Evolutionary conservation across 495 filamentous ascomycete genomes (phyloP), one percentile per base, ranked within the genome.

Genomic region (Penicillium egyptiacum): DNA sequence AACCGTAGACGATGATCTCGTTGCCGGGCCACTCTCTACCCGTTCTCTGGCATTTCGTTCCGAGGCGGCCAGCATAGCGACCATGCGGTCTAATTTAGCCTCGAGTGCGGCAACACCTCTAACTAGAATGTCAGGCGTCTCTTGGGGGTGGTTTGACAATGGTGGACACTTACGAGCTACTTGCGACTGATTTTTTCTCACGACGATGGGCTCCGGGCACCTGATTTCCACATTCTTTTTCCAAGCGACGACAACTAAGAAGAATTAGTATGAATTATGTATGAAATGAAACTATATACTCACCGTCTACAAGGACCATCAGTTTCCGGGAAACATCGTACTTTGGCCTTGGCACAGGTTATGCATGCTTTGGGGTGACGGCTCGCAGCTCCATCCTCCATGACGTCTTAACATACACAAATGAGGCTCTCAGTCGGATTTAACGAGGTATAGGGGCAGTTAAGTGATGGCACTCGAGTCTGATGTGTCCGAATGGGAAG

Each of bases 281-380:
- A 42, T 17, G 14, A 23, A 16, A 42, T 8, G 17, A n/a, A 40
- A 19, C 17, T 10, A 30, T 17, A 23, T 12, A 53, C 58, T 51
- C n/a, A 62, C 66, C 66, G 61, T 52, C 65, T 64, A 19, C 66
- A 69, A 28, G 53, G 30, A 3, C 64, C 61, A 23, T 59, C 26
- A 16, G 14, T 33, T 45, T 66, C 53, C 8, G 61, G 66, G 14
- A 62, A 62, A 49, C 66, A 69, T 49, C 64, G 58, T 14, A 67
- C 66, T 46, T 69, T 69, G 8, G 66, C 66, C 56, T 65, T 69
- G 39, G 66, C 66, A 39, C 66, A 69, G 5, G 64, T 64, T 17
- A 50, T 43, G 20, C 66, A 69, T 14, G 66, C 66, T 31, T 61
- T 69, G 2, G 66, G 63, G 22, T 59, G 37, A 11, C 66, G 66